A percentile compares a stretch with the other conserved stretches of the same genome.
Conservation (phyloP, 805 yeast species). For the Candida multigemmis region DNA sequence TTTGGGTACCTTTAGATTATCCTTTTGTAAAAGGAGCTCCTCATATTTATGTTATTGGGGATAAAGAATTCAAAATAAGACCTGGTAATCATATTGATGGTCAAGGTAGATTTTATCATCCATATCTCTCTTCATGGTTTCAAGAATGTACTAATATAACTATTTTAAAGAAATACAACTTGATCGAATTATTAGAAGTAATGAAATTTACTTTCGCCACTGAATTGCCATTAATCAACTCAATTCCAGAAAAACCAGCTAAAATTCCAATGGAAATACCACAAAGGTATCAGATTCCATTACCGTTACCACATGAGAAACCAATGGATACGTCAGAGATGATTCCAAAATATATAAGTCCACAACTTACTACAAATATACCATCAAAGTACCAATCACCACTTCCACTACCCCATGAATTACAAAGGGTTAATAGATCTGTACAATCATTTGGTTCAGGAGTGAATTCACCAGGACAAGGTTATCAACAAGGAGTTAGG, state of each 20-base stretch:
- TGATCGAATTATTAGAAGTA: slow-evolving; percentile 20
- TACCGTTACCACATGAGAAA: too few species aligned
- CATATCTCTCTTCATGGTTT: slow-evolving; percentile 55
- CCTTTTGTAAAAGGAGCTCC: slow-evolving; percentile 55
- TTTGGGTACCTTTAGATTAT: slow-evolving; percentile 72
- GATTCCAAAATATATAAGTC: not conserved
- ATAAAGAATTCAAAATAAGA: slow-evolving; percentile 34
- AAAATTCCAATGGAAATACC: slow-evolving; percentile 4
- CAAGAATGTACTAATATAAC: slow-evolving; percentile 6
- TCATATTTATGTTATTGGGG: slow-evolving; percentile 50
- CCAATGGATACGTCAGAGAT: not conserved
- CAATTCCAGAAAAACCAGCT: slow-evolving; percentile 7
- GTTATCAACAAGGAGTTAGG: too few species aligned
- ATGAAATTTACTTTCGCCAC: slow-evolving; percentile 25
- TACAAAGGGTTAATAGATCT: too few species aligned
- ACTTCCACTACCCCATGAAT: slow-evolving; percentile 20
- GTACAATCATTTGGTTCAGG: too few species aligned
- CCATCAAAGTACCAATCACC: slow-evolving; percentile 24
- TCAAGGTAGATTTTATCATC: slow-evolving; percentile 66
- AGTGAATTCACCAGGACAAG: too few species aligned
- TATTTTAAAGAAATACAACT: slow-evolving; percentile 9
- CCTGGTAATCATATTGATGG: slow-evolving; percentile 63
- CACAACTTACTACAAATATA: slow-evolving; percentile 1
- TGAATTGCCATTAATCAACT: slow-evolving; percentile 38
- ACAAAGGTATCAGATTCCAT: slow-evolving; percentile 2